phyloP scores from a whole-genome alignment of 179 eudicot genomes.

The Patellifolia procumbens region DNA sequence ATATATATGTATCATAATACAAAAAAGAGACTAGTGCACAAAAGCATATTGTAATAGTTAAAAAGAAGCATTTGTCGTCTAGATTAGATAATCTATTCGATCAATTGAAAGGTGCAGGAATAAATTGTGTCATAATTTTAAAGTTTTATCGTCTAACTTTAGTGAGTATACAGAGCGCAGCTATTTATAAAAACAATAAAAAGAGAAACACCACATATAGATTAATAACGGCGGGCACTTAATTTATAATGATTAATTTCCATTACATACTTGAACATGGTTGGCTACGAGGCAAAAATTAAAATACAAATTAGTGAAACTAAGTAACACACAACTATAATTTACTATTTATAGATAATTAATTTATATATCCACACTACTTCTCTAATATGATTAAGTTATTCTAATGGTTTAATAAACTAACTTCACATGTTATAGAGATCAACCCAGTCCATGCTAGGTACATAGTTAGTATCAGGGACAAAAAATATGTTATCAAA shows the following conservation, averaged over 20 bases:
- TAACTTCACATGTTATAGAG: constrained; percentile 23
- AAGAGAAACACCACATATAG: no score
- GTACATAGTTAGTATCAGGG: constrained; percentile 8
- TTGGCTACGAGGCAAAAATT: not conserved
- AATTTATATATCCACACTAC: constrained; percentile 17
- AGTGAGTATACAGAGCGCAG: no score
- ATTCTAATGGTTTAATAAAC: not conserved
- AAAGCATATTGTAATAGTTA: no score
- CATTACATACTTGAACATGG: constrained; percentile 10
- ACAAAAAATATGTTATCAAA: constrained; percentile 32
- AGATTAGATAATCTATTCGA: no score
- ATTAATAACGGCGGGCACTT: not conserved
- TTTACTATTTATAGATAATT: constrained; percentile 8
- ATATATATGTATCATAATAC: no score
- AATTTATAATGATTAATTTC: not conserved
- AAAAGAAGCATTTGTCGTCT: no score
- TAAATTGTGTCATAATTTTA: no score
- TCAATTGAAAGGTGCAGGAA: no score
- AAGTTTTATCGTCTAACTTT: no score
- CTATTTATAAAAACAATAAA: not conserved
- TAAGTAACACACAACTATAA: not conserved
- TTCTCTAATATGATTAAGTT: not conserved
- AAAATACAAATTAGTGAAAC: not conserved
- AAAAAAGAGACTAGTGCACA: no score
- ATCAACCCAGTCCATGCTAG: constrained; percentile 32